phyloP scores from a whole-genome alignment of 2,329 filamentous ascomycete species.

The Coleophoma eucalyptorum region DNA sequence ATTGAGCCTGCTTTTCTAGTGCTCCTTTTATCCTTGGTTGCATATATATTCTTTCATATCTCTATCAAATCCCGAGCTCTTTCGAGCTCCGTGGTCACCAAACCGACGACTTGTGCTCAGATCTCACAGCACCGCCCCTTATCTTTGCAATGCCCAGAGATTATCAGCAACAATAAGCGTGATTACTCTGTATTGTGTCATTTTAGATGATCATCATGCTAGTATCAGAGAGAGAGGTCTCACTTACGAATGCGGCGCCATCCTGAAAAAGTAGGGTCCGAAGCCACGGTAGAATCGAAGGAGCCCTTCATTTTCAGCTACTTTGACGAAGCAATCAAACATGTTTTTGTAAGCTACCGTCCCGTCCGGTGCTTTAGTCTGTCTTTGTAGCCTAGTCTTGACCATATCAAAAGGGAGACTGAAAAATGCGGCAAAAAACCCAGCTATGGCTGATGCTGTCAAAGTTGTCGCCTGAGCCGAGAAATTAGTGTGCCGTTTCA shows the following conservation, averaged over 20 bases:
- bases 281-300: conserved; percentile 65
- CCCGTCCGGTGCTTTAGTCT: conserved; percentile 67
- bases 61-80: too few relatives aligned
- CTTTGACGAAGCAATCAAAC: conserved; percentile 86
- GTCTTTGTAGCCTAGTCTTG: conserved; percentile 96
- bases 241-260: background rate
- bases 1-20: too few relatives aligned
- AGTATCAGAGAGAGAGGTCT: conserved; percentile 53
- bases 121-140: conserved; percentile 10
- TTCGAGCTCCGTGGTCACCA: too few relatives aligned
- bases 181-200: conserved; percentile 88
- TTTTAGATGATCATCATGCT: conserved; percentile 98
- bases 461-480: conserved; percentile 71
- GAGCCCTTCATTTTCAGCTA: conserved; percentile 81
- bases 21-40: too few relatives aligned
- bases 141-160: conserved; percentile 66
- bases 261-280: background rate
- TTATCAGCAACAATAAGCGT: conserved; percentile 72
- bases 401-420: conserved; percentile 97
- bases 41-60: too few relatives aligned
- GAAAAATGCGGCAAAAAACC: conserved; percentile 97
- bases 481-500: conserved; percentile 67
- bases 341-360: conserved; percentile 84
- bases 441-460: conserved; percentile 82
- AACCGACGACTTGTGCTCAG: too few relatives aligned